Evolutionary conservation across 1,139 yeast species (phyloP).

Genomic region (Zygoascus hellenicus): DNA sequence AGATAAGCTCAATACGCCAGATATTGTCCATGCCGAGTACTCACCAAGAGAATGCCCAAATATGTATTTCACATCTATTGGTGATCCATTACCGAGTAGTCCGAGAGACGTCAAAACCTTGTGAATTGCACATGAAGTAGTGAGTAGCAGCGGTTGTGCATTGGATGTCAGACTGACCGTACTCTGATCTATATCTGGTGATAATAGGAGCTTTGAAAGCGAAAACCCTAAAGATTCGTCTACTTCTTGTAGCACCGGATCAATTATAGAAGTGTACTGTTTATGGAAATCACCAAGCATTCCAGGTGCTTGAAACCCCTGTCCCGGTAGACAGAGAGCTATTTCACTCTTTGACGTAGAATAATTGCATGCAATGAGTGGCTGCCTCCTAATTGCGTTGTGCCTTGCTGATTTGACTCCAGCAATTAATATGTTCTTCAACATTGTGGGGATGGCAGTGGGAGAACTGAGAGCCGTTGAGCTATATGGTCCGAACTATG

Average conservation of each 20-base stretch:
- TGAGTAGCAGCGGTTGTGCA: constrained; percentile 59
- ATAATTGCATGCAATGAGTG: background rate
- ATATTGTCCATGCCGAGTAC: constrained; percentile 47
- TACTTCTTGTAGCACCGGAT: constrained; percentile 30
- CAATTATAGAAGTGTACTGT: constrained; percentile 21
- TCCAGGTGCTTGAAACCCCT: constrained; percentile 38
- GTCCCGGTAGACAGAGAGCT: constrained; percentile 33
- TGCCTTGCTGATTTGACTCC: too few relatives aligned
- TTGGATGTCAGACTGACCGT: constrained; percentile 39
- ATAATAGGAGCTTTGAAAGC: constrained; percentile 20
- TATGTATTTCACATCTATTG: constrained; percentile 21
- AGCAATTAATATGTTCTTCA: too few relatives aligned
- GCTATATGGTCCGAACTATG: too few relatives aligned
- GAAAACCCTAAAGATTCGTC: constrained; percentile 30
- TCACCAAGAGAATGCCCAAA: constrained; percentile 64
- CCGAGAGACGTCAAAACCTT: constrained; percentile 31
- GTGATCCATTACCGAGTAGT: constrained; percentile 12
- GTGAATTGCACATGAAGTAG: constrained; percentile 41
- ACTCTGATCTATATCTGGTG: constrained; percentile 17
- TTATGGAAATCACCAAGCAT: constrained; percentile 29
- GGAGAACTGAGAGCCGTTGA: too few relatives aligned
- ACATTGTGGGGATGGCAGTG: too few relatives aligned
- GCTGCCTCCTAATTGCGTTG: too few relatives aligned
- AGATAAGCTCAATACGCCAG: constrained; percentile 40
- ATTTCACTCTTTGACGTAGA: background rate